Percentiles rank a stretch among this genome's conserved stretches.
These are phyloP conservation scores for Phialemoniopsis sp. DNA, from an alignment of 2,329 filamentous ascomycete species.

Conservation along the genomic window DNA sequence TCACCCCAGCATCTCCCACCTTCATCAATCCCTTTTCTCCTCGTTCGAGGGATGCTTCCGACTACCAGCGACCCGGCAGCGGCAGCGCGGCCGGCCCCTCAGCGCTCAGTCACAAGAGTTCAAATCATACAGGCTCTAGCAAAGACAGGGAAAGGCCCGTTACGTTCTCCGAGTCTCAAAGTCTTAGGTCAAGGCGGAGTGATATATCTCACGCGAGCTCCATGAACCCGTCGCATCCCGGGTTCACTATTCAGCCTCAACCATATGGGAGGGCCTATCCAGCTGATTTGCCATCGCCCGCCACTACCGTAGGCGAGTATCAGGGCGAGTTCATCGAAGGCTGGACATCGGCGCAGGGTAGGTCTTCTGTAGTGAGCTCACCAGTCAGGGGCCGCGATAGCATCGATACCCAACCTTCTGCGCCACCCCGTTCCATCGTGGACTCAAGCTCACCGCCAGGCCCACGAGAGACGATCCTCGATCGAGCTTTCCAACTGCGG, in stretches of 20 bases:
- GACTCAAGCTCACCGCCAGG: slow-evolving; percentile 46
- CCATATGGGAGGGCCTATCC: slow-evolving; percentile 49
- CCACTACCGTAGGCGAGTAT: slow-evolving; percentile 47
- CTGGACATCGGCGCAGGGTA: slow-evolving; percentile 56
- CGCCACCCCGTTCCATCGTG: slow-evolving; percentile 24
- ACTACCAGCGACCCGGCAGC: slow-evolving; percentile 39
- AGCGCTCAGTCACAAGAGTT: slow-evolving; percentile 42
- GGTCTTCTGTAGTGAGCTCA: slow-evolving; percentile 54
- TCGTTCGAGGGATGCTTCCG: slow-evolving; percentile 32
- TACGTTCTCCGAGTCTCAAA: slow-evolving; percentile 55
- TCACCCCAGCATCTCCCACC: slow-evolving; percentile 48
- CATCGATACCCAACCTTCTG: slow-evolving; percentile 42
- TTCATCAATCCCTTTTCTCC: slow-evolving; percentile 50
- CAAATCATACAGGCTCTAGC: slow-evolving; percentile 41
- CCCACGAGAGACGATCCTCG: slow-evolving; percentile 62
- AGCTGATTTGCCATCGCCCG: slow-evolving; percentile 52
- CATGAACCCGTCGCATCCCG: slow-evolving; percentile 38
- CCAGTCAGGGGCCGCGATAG: slow-evolving; percentile 51
- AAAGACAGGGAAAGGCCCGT: slow-evolving; percentile 47
- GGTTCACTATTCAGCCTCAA: slow-evolving; percentile 36
- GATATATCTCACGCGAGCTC: slow-evolving; percentile 44
- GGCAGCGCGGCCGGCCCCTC: slow-evolving; percentile 30
- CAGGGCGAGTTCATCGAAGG: slow-evolving; percentile 55
- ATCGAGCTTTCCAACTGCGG: slow-evolving; percentile 60
- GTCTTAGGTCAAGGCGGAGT: slow-evolving; percentile 57